Evolutionary conservation across 768 basidiomycete species (phyloP).

Genomic region (Phlegmacium glaucopus): DNA sequence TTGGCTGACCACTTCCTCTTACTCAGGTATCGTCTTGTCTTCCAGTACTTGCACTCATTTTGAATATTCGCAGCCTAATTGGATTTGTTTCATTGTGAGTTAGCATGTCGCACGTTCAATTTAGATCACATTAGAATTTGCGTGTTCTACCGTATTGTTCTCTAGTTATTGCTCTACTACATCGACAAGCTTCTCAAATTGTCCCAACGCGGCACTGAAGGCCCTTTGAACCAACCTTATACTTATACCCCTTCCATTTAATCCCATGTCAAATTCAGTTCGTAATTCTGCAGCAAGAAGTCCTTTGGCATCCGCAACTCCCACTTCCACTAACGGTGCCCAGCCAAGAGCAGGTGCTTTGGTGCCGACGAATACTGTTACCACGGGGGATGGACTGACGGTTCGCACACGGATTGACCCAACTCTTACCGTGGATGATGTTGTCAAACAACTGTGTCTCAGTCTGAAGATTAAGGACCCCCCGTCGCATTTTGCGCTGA

Average conservation of each 20-base stretch:
- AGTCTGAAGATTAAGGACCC: conserved; percentile 79
- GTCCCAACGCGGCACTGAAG: background rate
- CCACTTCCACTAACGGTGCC: conserved; percentile 35
- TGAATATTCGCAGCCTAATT: too few species aligned
- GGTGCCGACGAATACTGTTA: conserved; percentile 82
- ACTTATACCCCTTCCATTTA: background rate
- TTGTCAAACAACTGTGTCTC: conserved; percentile 77
- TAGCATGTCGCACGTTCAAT: background rate
- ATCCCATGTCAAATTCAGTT: conserved; percentile 27
- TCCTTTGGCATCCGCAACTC: conserved; percentile 17
- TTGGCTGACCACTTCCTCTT: conserved; percentile 3
- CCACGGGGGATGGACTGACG: conserved; percentile 68
- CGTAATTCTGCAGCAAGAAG: conserved; percentile 25
- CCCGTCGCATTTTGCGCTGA: conserved; percentile 67
- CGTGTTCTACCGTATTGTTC: background rate
- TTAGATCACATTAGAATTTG: conserved; percentile 1
- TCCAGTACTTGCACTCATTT: too few species aligned
- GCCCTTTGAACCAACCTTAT: background rate
- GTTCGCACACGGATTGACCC: conserved; percentile 86
- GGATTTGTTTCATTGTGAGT: too few species aligned
- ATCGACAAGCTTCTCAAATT: background rate
- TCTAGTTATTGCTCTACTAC: background rate
- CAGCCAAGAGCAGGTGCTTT: conserved; percentile 42
- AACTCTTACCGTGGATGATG: conserved; percentile 79
- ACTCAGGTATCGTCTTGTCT: too few species aligned